Conservation (phyloP, 441 rosid species). For the Gossypium davidsonii region DNA sequence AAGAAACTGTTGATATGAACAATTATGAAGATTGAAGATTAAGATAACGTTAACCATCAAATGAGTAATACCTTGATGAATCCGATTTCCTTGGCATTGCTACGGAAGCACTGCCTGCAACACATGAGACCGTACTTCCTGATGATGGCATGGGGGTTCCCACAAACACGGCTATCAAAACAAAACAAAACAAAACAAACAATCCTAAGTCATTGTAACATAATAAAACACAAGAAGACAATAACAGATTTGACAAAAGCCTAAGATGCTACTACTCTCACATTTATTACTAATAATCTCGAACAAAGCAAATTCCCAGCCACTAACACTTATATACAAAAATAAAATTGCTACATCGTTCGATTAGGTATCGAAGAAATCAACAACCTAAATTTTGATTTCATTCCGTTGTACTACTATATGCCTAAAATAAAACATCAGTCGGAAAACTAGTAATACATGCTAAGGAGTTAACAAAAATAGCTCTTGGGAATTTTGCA, state of each 20-base stretch:
- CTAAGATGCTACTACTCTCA: background rate
- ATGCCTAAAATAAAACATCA: background rate
- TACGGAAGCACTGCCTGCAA: slow-evolving; percentile 84
- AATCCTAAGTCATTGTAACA: background rate
- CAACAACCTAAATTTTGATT: background rate
- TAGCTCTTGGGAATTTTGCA: background rate
- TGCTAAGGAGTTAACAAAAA: background rate
- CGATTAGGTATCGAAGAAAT: background rate
- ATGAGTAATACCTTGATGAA: slow-evolving; percentile 56
- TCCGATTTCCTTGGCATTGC: slow-evolving; percentile 81
- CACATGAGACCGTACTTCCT: slow-evolving; percentile 83
- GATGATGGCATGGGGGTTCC: slow-evolving; percentile 71
- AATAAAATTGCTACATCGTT: background rate
- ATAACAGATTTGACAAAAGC: background rate
- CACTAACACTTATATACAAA: background rate
- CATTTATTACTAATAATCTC: background rate
- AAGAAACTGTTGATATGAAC: background rate
- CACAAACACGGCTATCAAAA: slow-evolving; percentile 66
- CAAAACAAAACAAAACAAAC: background rate
- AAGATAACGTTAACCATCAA: background rate
- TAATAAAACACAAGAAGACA: background rate
- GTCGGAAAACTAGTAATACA: background rate
- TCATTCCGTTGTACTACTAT: background rate
- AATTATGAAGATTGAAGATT: background rate
- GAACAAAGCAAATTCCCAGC: background rate